Evolutionary conservation across 1,284 basidiomycete species (phyloP).

Genomic region (Papiliotrema fonsecae): DNA sequence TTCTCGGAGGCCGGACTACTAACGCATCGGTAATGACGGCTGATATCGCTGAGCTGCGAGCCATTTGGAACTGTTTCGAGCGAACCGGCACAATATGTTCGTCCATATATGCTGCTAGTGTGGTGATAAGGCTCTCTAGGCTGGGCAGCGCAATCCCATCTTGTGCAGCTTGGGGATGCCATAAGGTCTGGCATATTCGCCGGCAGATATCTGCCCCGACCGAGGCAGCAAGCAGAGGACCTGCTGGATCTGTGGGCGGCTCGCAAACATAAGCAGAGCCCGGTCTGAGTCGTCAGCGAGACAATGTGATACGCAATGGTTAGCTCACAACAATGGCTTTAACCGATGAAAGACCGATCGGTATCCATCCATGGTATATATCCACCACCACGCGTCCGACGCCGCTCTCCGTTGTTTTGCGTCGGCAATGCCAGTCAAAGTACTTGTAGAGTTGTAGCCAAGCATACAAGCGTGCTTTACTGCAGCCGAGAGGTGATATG

Average conservation of each 20-base stretch:
- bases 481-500: constrained; percentile 16
- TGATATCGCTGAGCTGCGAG: constrained; percentile 70
- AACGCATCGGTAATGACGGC: constrained; percentile 71
- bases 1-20: background rate
- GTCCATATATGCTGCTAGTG: too few species aligned
- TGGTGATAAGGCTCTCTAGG: constrained; percentile 57
- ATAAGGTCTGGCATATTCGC: constrained; percentile 69
- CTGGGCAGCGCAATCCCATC: constrained; percentile 69
- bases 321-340: constrained; percentile 59
- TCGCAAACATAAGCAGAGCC: too few species aligned
- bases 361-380: constrained; percentile 59
- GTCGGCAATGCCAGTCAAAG: constrained; percentile 14
- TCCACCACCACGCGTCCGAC: constrained; percentile 71
- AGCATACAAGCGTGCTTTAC: constrained; percentile 19
- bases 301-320: constrained; percentile 37
- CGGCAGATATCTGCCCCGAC: constrained; percentile 73
- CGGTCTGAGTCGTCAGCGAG: too few species aligned
- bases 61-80: constrained; percentile 68
- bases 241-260: too few species aligned
- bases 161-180: constrained; percentile 65
- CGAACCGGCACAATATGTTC: too few species aligned
- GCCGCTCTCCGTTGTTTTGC: constrained; percentile 18
- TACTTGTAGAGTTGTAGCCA: constrained; percentile 11
- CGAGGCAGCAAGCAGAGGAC: constrained; percentile 58
- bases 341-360: constrained; percentile 59